A percentile compares a stretch with the other conserved stretches of the same genome.
phyloP scores from a whole-genome alignment of 768 basidiomycete species.

The Trametes cubensis region DNA sequence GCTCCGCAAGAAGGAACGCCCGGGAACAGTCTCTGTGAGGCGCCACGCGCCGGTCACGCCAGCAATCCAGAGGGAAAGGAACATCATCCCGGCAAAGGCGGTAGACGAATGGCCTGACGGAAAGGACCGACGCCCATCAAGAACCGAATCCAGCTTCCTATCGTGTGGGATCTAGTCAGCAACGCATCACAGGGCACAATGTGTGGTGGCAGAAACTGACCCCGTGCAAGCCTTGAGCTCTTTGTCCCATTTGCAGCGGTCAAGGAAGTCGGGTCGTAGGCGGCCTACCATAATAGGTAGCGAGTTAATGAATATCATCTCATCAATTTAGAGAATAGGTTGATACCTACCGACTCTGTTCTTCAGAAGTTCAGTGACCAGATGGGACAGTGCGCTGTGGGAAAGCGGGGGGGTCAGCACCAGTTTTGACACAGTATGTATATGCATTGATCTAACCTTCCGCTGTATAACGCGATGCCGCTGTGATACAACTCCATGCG shows the following conservation, averaged over 20 bases:
- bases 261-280: slow-evolving; percentile 67
- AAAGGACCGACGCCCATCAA: slow-evolving; percentile 62
- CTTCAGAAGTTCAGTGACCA: slow-evolving; percentile 56
- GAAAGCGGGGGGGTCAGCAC: too few relatives aligned
- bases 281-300: slow-evolving; percentile 36
- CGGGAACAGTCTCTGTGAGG: slow-evolving; percentile 42
- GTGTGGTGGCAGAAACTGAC: slow-evolving; percentile 34
- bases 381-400: slow-evolving; percentile 46
- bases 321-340: too few relatives aligned
- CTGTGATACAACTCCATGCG: slow-evolving; percentile 61
- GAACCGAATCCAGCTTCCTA: slow-evolving; percentile 40
- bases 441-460: slow-evolving; percentile 29
- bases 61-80: slow-evolving; percentile 62
- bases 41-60: slow-evolving; percentile 67
- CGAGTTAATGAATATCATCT: too few relatives aligned
- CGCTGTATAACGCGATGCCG: slow-evolving; percentile 49
- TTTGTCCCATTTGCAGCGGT: slow-evolving; percentile 64
- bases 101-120: slow-evolving; percentile 73
- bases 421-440: too few relatives aligned
- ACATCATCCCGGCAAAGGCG: slow-evolving; percentile 66
- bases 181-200: not conserved
- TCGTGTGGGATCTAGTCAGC: not conserved
- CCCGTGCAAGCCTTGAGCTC: slow-evolving; percentile 54
- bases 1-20: slow-evolving; percentile 46
- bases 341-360: slow-evolving; percentile 54